phyloP scores from a whole-genome alignment of 208 protist species.

The Trypanosoma boissoni region DNA sequence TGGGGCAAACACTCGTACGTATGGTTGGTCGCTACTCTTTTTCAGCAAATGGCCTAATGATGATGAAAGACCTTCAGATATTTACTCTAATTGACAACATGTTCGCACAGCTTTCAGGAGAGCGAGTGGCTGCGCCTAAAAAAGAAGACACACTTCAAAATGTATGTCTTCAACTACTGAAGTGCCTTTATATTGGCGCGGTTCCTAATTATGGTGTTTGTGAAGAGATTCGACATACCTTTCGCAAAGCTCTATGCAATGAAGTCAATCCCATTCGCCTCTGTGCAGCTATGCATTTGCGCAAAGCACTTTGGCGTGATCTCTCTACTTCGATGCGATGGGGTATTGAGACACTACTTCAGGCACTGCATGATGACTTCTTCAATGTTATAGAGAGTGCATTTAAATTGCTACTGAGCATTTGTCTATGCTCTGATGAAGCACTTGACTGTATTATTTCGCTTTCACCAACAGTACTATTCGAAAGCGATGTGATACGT shows the following conservation, averaged over 20 bases:
- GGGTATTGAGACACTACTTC: conserved; percentile 81
- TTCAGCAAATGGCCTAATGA: conserved; percentile 77
- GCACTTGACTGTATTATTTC: conserved; percentile 85
- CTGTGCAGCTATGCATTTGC: conserved; percentile 72
- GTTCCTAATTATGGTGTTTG: conserved; percentile 90
- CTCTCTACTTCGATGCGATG: conserved; percentile 85
- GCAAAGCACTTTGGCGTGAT: conserved; percentile 78
- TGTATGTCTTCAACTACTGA: conserved; percentile 76
- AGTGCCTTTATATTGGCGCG: conserved; percentile 67
- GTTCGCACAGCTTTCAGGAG: conserved; percentile 57
- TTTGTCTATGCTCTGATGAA: conserved; percentile 84
- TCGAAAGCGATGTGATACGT: conserved; percentile 79
- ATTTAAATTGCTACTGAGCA: conserved; percentile 79
- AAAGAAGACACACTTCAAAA: conserved; percentile 62
- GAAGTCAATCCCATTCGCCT: conserved; percentile 65
- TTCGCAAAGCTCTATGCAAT: conserved; percentile 62
- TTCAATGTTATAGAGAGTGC: conserved; percentile 75
- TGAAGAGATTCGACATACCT: conserved; percentile 77
- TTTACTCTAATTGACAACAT: conserved; percentile 68
- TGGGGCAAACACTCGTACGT: conserved; percentile 70
- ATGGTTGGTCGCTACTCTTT: conserved; percentile 74
- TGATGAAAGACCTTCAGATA: conserved; percentile 72
- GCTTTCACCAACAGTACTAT: conserved; percentile 71
- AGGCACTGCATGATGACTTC: conserved; percentile 72
- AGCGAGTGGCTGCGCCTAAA: conserved; percentile 32